phyloP scores from a whole-genome alignment of 495 filamentous ascomycete genomes.

The Tuber melanosporum region DNA sequence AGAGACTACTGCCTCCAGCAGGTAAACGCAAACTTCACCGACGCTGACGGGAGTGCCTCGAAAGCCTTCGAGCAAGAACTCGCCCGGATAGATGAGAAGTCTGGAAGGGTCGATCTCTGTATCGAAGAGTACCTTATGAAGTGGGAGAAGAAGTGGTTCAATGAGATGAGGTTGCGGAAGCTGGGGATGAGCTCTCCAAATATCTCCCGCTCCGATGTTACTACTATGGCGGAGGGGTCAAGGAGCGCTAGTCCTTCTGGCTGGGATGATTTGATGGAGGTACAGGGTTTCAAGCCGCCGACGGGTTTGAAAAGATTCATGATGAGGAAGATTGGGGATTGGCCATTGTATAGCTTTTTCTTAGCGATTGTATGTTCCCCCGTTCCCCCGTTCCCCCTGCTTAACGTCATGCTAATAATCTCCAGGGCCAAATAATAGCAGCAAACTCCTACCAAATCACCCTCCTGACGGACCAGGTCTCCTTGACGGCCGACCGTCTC shows the following conservation, averaged over 20 bases:
- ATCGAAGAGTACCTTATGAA: conserved; percentile 58
- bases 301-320: conserved; percentile 55
- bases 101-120: conserved; percentile 52
- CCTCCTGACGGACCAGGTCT: conserved; percentile 56
- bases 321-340: conserved; percentile 49
- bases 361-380: conserved; percentile 48
- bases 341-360: conserved; percentile 67
- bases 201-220: conserved; percentile 44
- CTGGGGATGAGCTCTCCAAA: neutral
- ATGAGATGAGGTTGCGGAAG: conserved; percentile 31
- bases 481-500: conserved; percentile 55
- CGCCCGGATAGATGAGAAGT: conserved; percentile 50
- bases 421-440: conserved; percentile 55
- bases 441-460: conserved; percentile 65
- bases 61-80: conserved; percentile 54
- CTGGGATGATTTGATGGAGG: conserved; percentile 55
- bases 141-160: conserved; percentile 61
- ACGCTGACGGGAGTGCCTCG: conserved; percentile 55
- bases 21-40: conserved; percentile 63
- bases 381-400: neutral
- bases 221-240: conserved; percentile 48
- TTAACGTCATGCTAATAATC: neutral
- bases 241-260: conserved; percentile 4
- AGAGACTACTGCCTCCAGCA: conserved; percentile 59
- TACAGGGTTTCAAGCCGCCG: conserved; percentile 59